Conservation (phyloP, 164 flowering plant genomes). For the Macadamia tetraphylla region DNA sequence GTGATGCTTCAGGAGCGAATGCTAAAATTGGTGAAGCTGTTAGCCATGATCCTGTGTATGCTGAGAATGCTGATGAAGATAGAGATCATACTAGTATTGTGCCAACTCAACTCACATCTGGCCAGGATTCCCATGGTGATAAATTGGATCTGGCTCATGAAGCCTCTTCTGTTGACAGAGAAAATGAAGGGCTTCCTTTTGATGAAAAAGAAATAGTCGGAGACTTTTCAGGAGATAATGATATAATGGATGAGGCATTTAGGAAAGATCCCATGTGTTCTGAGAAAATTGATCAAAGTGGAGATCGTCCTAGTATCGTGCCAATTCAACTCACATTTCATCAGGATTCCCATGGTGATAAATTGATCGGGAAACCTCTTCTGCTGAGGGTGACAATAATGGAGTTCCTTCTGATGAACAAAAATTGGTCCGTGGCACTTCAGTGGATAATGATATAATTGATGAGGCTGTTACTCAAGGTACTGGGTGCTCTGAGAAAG, state of each 20-base stretch:
- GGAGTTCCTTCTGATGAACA: conserved; percentile 1
- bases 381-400: conserved; percentile 4
- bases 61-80: neutral
- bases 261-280: neutral
- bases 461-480: no score
- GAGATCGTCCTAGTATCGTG: neutral
- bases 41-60: neutral
- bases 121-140: neutral
- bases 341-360: neutral
- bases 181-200: conserved; percentile 2
- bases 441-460: conserved; percentile 3
- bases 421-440: conserved; percentile 3
- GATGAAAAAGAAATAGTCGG: no score
- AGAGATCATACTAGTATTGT: neutral
- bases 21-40: no score
- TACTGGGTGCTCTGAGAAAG: neutral
- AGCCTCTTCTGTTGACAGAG: conserved; percentile 1
- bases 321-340: neutral
- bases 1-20: no score
- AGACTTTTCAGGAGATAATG: no score
- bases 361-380: neutral
- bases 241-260: no score
- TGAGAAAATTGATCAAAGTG: neutral
- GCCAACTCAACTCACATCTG: neutral
- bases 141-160: neutral